Evolutionary conservation across 352 stramenopile genomes (phyloP).

Genomic region (Elongisporangium senticosum): DNA sequence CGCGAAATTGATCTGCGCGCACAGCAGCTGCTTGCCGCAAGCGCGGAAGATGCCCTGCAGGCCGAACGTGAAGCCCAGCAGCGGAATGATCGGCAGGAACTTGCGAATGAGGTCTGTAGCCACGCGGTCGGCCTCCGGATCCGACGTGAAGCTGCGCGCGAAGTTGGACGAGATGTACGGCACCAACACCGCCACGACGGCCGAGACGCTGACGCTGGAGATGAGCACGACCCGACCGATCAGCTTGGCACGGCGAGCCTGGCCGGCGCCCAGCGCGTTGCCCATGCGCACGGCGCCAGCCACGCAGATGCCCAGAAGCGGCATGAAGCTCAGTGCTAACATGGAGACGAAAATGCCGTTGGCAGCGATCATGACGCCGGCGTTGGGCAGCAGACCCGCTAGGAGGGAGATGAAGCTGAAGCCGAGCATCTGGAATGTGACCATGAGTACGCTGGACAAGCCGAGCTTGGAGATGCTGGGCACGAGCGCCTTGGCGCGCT

Average conservation of each 20-base stretch:
- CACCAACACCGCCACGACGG: conserved; percentile 23
- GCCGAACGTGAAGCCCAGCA: conserved; percentile 32
- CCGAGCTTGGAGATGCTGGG: conserved; percentile 31
- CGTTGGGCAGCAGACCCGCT: conserved; percentile 47
- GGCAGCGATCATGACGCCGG: conserved; percentile 25
- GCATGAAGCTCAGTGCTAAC: conserved; percentile 22
- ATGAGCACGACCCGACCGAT: conserved; percentile 16
- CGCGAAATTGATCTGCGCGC: conserved; percentile 44
- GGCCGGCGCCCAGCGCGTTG: conserved; percentile 22
- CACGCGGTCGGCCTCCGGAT: conserved; percentile 19
- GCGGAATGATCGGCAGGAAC: conserved; percentile 26
- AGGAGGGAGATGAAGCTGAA: conserved; percentile 43
- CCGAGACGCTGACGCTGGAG: conserved; percentile 22
- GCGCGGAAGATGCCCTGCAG: conserved; percentile 39
- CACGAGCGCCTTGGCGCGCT: conserved; percentile 27
- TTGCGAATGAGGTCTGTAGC: conserved; percentile 25
- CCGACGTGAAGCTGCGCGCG: conserved; percentile 30
- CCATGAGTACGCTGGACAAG: conserved; percentile 43
- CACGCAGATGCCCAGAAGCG: conserved; percentile 20
- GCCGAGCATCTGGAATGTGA: conserved; percentile 37
- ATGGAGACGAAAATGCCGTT: conserved; percentile 29
- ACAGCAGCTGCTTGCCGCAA: conserved; percentile 44
- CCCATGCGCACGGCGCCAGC: conserved; percentile 28
- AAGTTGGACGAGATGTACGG: conserved; percentile 26
- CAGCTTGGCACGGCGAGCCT: conserved; percentile 17